Evolutionary conservation across 805 yeast species (phyloP).

Genomic region (Ogataea trehalophila): DNA sequence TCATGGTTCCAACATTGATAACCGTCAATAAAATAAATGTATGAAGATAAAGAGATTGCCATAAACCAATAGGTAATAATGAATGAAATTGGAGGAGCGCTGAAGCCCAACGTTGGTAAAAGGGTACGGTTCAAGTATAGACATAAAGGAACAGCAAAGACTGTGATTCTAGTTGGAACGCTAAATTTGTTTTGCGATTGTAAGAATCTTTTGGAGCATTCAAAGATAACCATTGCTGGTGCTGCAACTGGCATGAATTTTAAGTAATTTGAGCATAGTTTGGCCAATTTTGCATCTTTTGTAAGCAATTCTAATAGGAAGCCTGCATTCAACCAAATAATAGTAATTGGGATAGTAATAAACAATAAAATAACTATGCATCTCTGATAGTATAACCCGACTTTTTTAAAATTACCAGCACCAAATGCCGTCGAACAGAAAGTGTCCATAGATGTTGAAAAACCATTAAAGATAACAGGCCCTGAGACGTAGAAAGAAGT

Average conservation of each 20-base stretch:
- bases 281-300: slow-evolving; percentile 36
- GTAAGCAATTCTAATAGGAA: slow-evolving; percentile 38
- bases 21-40: slow-evolving; percentile 57
- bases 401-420: slow-evolving; percentile 52
- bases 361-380: slow-evolving; percentile 51
- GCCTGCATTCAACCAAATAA: slow-evolving; percentile 54
- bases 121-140: slow-evolving; percentile 53
- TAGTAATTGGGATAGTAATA: slow-evolving; percentile 49
- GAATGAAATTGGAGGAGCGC: slow-evolving; percentile 70
- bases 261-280: slow-evolving; percentile 52
- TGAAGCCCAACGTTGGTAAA: slow-evolving; percentile 60
- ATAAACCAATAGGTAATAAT: slow-evolving; percentile 65
- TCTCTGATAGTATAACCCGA: slow-evolving; percentile 62
- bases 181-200: slow-evolving; percentile 76
- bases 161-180: slow-evolving; percentile 64
- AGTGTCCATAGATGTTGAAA: slow-evolving; percentile 70
- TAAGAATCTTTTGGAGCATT: slow-evolving; percentile 64
- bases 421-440: slow-evolving; percentile 76
- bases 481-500: slow-evolving; percentile 75
- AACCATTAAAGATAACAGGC: slow-evolving; percentile 67
- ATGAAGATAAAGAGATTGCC: slow-evolving; percentile 48
- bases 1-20: slow-evolving; percentile 54
- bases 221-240: slow-evolving; percentile 64
- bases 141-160: slow-evolving; percentile 66
- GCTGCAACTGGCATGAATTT: slow-evolving; percentile 50